Percentiles rank a stretch among this genome's conserved stretches.
Conservation (phyloP, 108 stramenopile genomes). For the Aurantiochytrium sp. region DNA sequence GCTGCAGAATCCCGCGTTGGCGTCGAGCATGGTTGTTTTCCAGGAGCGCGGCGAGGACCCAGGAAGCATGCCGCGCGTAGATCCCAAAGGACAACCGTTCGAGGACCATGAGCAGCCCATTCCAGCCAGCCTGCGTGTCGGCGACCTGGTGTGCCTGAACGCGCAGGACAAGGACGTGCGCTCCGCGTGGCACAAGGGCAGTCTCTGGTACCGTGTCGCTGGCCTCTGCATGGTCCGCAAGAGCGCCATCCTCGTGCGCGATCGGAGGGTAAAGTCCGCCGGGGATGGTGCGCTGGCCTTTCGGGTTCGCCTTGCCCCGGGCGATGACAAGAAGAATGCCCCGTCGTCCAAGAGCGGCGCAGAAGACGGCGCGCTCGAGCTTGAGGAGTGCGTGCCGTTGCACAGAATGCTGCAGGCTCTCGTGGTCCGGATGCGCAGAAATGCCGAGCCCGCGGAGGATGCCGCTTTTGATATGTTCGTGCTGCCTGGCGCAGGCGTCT, state of each 20-base stretch:
- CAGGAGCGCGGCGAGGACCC: not conserved
- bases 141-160: not conserved
- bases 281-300: not conserved
- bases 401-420: not conserved
- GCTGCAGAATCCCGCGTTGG: not conserved
- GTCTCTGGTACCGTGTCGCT: not conserved
- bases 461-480: not conserved
- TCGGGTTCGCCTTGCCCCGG: not conserved
- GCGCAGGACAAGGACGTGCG: not conserved
- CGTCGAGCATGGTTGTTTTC: not conserved
- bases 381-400: not conserved
- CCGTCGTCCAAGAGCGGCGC: no score
- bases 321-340: not conserved
- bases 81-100: not conserved
- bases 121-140: not conserved
- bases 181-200: not conserved
- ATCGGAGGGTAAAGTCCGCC: not conserved
- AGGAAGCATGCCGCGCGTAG: not conserved
- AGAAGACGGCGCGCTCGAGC: not conserved
- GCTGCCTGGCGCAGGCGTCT: not conserved
- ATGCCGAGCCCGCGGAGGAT: not conserved
- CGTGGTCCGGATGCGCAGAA: not conserved
- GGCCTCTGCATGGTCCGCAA: not conserved
- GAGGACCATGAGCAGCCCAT: not conserved
- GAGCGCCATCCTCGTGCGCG: not conserved